Percentiles rank a stretch among this genome's conserved stretches.
phyloP scores from a whole-genome alignment of 306 rosid species.

The Amphicarpaea edgeworthii region DNA sequence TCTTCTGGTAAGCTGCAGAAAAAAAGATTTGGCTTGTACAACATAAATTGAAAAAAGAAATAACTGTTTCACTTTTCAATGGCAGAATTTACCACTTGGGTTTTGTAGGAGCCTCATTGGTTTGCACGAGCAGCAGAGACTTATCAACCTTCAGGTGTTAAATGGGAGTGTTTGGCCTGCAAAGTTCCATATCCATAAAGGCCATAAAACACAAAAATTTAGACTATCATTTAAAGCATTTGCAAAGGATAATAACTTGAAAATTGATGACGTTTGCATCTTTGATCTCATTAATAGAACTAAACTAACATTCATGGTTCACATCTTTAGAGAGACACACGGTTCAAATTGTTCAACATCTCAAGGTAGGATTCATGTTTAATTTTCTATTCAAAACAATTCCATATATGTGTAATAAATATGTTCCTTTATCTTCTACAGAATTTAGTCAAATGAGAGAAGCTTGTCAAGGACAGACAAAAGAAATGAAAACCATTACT shows the following conservation, averaged over 20 bases:
- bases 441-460: background rate
- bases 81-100: background rate
- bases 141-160: background rate
- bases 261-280: constrained; percentile 39
- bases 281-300: constrained; percentile 34
- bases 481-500: background rate
- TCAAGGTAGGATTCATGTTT: background rate
- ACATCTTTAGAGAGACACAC: constrained; percentile 3
- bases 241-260: constrained; percentile 35
- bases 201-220: no score
- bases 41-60: background rate
- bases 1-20: constrained; percentile 11
- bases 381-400: background rate
- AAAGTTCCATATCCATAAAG: no score
- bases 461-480: background rate
- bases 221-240: no score
- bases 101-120: constrained; percentile 11
- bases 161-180: no score
- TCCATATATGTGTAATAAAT: background rate
- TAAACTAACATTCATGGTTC: constrained; percentile 12
- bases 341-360: background rate
- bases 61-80: background rate
- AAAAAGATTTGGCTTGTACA: background rate
- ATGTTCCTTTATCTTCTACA: background rate
- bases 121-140: background rate